Percentiles rank a stretch among this genome's conserved stretches.
Conservation (phyloP, 2,329 filamentous ascomycete species). For the Penicillium sclerotiorum region DNA sequence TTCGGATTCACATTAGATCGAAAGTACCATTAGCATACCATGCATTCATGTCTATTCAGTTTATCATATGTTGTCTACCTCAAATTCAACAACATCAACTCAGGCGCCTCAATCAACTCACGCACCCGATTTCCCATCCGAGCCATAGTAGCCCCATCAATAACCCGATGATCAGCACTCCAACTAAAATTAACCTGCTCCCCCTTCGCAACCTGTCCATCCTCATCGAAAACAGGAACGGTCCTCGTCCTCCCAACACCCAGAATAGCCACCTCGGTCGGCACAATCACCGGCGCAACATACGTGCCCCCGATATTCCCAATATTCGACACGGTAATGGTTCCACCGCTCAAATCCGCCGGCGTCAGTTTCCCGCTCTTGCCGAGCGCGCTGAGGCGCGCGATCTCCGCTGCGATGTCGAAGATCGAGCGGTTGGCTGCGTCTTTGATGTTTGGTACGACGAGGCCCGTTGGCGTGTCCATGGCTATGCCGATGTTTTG, state of each 20-base stretch:
- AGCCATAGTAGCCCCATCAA: constrained; percentile 94
- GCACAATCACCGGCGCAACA: constrained; percentile 86
- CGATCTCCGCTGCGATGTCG: constrained; percentile 75
- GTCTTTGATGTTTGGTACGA: constrained; percentile 90
- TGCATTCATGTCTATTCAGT: too few species aligned
- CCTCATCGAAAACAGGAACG: constrained; percentile 73
- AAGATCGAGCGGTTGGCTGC: constrained; percentile 76
- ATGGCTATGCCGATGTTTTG: constrained; percentile 97
- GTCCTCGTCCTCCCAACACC: constrained; percentile 80
- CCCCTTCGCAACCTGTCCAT: constrained; percentile 66
- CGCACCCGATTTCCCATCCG: constrained; percentile 82
- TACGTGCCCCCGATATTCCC: constrained; percentile 93
- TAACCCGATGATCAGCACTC: constrained; percentile 91
- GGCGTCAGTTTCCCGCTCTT: constrained; percentile 72
- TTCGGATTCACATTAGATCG: too few species aligned
- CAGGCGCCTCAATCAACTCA: constrained; percentile 78
- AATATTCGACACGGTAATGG: constrained; percentile 95
- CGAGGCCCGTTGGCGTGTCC: constrained; percentile 83
- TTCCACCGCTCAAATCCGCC: constrained; percentile 79
- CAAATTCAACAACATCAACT: constrained; percentile 81
- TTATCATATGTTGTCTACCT: constrained; percentile 64
- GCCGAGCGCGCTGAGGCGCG: constrained; percentile 72
- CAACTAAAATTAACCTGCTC: constrained; percentile 91
- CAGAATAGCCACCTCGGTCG: constrained; percentile 87
- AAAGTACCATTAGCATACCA: too few species aligned